Percentiles rank a stretch among this genome's conserved stretches.
These are phyloP conservation scores for Fonsecaea multimorphosa DNA, from an alignment of 2,329 filamentous ascomycete species.

Conservation along the genomic window DNA sequence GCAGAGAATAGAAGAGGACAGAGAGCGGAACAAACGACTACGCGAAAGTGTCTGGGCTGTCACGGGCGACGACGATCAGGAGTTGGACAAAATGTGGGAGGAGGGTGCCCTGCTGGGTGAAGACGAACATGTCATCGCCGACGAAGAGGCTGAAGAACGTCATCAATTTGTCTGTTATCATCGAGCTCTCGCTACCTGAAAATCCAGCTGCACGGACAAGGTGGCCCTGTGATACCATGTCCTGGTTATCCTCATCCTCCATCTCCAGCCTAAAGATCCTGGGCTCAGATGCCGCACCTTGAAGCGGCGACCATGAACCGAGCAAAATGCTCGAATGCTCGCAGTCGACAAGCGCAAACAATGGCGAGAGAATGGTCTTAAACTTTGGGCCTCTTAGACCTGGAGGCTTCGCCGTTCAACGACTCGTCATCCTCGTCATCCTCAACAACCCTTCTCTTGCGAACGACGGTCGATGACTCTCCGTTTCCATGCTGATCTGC, in stretches of 20 bases:
- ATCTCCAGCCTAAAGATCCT: background rate
- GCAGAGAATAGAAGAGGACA: constrained; percentile 94
- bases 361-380: constrained; percentile 2
- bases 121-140: constrained; percentile 78
- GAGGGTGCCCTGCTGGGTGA: constrained; percentile 85
- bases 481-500: constrained; percentile 39
- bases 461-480: constrained; percentile 28
- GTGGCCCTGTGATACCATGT: background rate
- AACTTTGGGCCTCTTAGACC: constrained; percentile 31
- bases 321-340: background rate
- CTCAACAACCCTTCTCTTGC: constrained; percentile 42
- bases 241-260: background rate
- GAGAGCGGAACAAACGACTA: constrained; percentile 89
- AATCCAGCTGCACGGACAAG: background rate
- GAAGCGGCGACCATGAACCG: background rate
- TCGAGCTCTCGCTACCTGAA: constrained; percentile 30
- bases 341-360: background rate
- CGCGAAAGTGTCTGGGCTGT: constrained; percentile 95
- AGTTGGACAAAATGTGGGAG: constrained; percentile 83
- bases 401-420: constrained; percentile 23
- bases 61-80: constrained; percentile 67
- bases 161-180: constrained; percentile 44
- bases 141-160: constrained; percentile 72
- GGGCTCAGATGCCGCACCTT: background rate
- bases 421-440: constrained; percentile 36